Conservation (phyloP, 192 early-diverging fungal genomes). For the Mortierella hygrophila region DNA sequence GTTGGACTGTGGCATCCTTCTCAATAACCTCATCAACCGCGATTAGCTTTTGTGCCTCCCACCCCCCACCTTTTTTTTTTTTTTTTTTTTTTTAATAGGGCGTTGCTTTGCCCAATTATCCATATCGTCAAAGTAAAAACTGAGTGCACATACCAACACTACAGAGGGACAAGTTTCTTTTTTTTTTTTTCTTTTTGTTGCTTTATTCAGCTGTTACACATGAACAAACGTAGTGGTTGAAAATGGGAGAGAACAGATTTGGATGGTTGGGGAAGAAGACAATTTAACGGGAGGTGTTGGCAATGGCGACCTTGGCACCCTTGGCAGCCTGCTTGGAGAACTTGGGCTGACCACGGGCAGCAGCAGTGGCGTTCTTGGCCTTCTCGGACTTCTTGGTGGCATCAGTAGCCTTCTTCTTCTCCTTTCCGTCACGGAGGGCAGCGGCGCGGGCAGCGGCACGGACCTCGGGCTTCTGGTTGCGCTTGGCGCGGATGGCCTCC, state of each 20-base stretch:
- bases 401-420: conserved; percentile 89
- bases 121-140: not conserved
- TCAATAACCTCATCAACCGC: conserved; percentile 21
- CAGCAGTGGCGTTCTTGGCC: conserved; percentile 68
- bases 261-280: not conserved
- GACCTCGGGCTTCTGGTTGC: conserved; percentile 96
- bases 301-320: conserved; percentile 84
- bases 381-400: conserved; percentile 91
- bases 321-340: conserved; percentile 85
- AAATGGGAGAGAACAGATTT: conserved; percentile 1
- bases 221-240: not conserved
- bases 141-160: no score
- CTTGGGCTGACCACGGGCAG: conserved; percentile 70
- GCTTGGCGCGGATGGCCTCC: conserved; percentile 98
- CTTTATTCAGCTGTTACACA: not conserved
- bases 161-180: no score
- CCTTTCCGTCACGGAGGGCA: conserved; percentile 91
- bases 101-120: no score
- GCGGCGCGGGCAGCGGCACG: conserved; percentile 90
- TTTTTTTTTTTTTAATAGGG: not conserved
- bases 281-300: conserved; percentile 86
- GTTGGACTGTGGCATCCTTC: conserved; percentile 27
- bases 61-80: not conserved
- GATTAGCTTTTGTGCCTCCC: not conserved
- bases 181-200: not conserved